Evolutionary conservation across 805 yeast genomes (phyloP).

Genomic region (Spencermartinsiella europaea): DNA sequence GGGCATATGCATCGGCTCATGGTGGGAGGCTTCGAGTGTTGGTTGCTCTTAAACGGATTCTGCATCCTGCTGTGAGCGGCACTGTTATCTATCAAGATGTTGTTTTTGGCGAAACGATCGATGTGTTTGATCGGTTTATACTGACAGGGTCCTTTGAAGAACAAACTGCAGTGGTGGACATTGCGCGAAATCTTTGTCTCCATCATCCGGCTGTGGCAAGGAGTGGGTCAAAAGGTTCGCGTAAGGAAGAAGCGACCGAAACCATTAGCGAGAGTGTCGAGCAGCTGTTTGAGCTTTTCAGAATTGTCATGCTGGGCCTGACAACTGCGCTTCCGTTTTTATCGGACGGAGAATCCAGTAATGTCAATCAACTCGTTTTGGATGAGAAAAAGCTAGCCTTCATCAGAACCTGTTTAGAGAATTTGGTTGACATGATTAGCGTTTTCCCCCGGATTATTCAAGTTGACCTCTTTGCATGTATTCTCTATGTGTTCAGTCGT

Average conservation of each 20-base stretch:
- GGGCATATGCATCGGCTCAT: constrained; percentile 18
- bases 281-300: constrained; percentile 72
- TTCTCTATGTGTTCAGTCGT: constrained; percentile 56
- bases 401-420: constrained; percentile 46
- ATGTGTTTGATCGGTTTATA: constrained; percentile 66
- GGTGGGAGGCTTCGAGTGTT: constrained; percentile 33
- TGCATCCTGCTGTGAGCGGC: constrained; percentile 53
- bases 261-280: constrained; percentile 56
- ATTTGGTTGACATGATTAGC: constrained; percentile 57
- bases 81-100: constrained; percentile 58
- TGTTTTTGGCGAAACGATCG: constrained; percentile 70
- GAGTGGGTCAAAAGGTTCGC: constrained; percentile 6
- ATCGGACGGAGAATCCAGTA: constrained; percentile 20
- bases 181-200: constrained; percentile 52
- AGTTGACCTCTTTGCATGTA: constrained; percentile 65
- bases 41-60: constrained; percentile 50
- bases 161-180: constrained; percentile 45
- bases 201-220: constrained; percentile 34
- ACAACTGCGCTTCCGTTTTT: constrained; percentile 30
- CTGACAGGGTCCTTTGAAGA: constrained; percentile 49
- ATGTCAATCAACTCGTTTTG: constrained; percentile 18
- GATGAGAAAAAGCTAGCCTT: constrained; percentile 34
- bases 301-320: constrained; percentile 63
- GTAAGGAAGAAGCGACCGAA: constrained; percentile 33
- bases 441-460: constrained; percentile 64